Evolutionary conservation across 2,329 filamentous ascomycete genomes (phyloP), one percentile per base, ranked within the genome.

Genomic region (Stagonosporopsis vannaccii): DNA sequence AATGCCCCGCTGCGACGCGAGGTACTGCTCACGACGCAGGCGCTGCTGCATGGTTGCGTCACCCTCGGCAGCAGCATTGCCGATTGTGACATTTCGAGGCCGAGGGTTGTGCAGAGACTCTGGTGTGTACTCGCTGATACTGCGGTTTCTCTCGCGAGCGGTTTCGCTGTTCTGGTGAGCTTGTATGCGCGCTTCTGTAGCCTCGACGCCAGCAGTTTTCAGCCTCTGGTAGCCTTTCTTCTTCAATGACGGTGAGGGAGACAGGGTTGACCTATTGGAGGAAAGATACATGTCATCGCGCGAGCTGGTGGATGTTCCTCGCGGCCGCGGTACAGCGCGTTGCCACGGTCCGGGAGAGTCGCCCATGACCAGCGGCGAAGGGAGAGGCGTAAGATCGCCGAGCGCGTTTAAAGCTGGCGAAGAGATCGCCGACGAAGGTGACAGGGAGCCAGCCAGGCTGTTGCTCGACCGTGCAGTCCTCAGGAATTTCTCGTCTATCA

Each of bases 61-160:
- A 77, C 78, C 30, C 75, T 68, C 77, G 77, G 60, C 75, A 12
- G 67, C 62, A 17, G 67, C 57, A 48, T 63, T 69, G 33, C 87
- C 81, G 15, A 95, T 87, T 0, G 89, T 91, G 51, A 90, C 84
- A 60, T 91, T 88, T 39, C 92, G 85, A 28, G 80, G 78, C 69
- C 87, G 90, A 0, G 88, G 83, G 45, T 90, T 84, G 39, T 87
- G 82, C 61, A 89, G 80, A 5, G 85, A 79, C 50, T 95, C 90
- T 2, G 92, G 92, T 0, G 87, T 83, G 75, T 96, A 97, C 62
- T 97, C 93, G 78, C 92, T 97, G 23, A 95, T 80, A 75, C 93
- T 97, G 66, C 93, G 85, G 73, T 95, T 92, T 56, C 90, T 85
- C 12, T 81, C 80, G 73, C 91, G 90, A 17, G 61, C 66, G 25